phyloP scores from a whole-genome alignment of 2,329 filamentous ascomycete species.

The Thermomyces lanuginosus region DNA sequence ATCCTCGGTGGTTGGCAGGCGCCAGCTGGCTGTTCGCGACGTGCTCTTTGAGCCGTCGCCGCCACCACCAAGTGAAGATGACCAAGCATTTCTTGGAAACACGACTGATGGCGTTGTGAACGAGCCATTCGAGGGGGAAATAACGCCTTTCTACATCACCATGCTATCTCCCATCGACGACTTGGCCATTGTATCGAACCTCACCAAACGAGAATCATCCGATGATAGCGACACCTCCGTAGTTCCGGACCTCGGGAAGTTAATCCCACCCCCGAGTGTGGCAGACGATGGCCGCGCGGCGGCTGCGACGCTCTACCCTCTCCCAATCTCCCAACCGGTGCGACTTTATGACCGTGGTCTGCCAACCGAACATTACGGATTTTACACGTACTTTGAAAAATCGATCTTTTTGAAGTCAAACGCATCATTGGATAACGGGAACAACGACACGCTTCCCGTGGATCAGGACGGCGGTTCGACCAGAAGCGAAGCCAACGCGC shows the following conservation, averaged over 20 bases:
- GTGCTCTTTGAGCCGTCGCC: conserved; percentile 29
- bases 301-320: conserved; percentile 54
- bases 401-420: conserved; percentile 62
- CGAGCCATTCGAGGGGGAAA: conserved; percentile 62
- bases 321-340: conserved; percentile 55
- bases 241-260: conserved; percentile 32
- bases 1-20: conserved; percentile 11
- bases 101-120: conserved; percentile 65
- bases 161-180: conserved; percentile 37
- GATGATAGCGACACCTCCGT: not conserved
- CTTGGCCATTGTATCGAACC: conserved; percentile 1
- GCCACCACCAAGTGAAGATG: conserved; percentile 38
- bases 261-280: conserved; percentile 48
- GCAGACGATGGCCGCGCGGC: conserved; percentile 56
- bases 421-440: conserved; percentile 28
- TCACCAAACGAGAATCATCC: not conserved
- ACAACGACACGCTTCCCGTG: conserved; percentile 24
- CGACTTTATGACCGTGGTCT: conserved; percentile 71
- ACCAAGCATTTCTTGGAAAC: conserved; percentile 69
- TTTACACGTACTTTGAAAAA: conserved; percentile 83
- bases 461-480: conserved; percentile 36
- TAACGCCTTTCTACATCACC: conserved; percentile 76
- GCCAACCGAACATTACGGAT: conserved; percentile 74
- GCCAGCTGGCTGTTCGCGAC: conserved; percentile 12
- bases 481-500: conserved; percentile 29